Base-by-base conservation (phyloP, 495 filamentous ascomycete genomes). In the Tuber melanosporum region DNA sequence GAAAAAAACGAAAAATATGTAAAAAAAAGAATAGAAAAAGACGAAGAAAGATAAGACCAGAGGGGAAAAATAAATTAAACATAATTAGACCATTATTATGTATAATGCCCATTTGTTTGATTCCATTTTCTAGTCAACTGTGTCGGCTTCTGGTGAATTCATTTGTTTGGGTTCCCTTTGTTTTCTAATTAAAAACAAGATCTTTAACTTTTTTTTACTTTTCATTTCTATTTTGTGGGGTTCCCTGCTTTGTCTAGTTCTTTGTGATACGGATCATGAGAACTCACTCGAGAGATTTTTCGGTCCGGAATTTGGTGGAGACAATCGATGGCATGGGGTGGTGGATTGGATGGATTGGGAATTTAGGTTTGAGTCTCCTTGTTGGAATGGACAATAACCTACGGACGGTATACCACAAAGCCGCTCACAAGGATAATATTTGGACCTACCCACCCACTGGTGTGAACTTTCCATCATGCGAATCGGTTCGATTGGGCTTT, bases 241-340 rank as follows among this genome's bases (percentile, higher is more conserved):
- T 14, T 15, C 22, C n/a, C 10, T 5, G 17, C 47, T 6, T 19
- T 22, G 20, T 32, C 10, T 3, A 32, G 32, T n/a, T 15, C 57
- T 62, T 66, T 66, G 52, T 62, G 52, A 32, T 32, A 15, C 0
- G 57, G n/a, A 32, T 66, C 57, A 66, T 66, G 26, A 17, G 0
- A 32, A 32, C 57, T 66, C 57, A 66, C 57, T 66, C 57, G 57
- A 14, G 10, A 32, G 12, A 2, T 66, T 32, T 2, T 66, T 66
- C 32, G n/a, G 57, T 66, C 20, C n/a, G 57, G 49, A 57, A 57
- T n/a, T n/a, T 57, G 49, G 49, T 57, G 49, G 57, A 62, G 52
- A 66, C 26, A 32, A 32, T 32, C 26, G 57, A 66, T 66, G 10
- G 57, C 3, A 32, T 32, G 26, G 57, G n/a, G 15, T 32, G 32